Conservation (phyloP, 352 stramenopile species). For the Phytophthora brassicae region DNA sequence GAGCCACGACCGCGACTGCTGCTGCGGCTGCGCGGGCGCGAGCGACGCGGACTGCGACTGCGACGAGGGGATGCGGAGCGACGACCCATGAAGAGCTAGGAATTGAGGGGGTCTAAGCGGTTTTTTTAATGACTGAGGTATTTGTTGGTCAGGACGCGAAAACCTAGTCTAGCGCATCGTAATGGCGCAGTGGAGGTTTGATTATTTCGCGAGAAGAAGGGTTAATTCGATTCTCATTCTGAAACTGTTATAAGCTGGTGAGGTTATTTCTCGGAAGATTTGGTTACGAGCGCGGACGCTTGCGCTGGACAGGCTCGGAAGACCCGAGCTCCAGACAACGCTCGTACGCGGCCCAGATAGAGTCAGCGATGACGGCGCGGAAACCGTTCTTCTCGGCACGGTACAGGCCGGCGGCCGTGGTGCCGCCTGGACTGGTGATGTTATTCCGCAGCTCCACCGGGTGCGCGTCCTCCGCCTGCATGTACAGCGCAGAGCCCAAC, state of each 20-base stretch:
- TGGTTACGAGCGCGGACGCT: conserved; percentile 60
- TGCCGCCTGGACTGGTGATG: conserved; percentile 94
- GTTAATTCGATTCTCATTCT: too few relatives aligned
- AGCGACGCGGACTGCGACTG: conserved; percentile 40
- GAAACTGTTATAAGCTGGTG: too few relatives aligned
- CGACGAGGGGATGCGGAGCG: conserved; percentile 54
- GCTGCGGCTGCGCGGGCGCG: conserved; percentile 39
- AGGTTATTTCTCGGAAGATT: not conserved
- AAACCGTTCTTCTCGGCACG: conserved; percentile 96
- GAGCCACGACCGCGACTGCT: conserved; percentile 29
- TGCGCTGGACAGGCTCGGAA: conserved; percentile 62
- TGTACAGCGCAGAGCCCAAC: conserved; percentile 92
- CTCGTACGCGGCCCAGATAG: conserved; percentile 96
- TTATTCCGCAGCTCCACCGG: conserved; percentile 93
- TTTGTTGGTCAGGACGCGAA: not conserved
- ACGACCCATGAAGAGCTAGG: conserved; percentile 34
- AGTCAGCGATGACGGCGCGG: conserved; percentile 91
- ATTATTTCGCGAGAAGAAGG: too few relatives aligned
- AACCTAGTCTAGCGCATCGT: not conserved
- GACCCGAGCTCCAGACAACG: conserved; percentile 93
- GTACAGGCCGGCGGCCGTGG: conserved; percentile 94
- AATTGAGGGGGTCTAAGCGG: not conserved
- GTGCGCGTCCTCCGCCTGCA: conserved; percentile 90
- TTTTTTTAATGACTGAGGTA: conserved; percentile 10
- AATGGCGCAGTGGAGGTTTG: not conserved